Conservation (phyloP, 2,329 filamentous ascomycete genomes). For the Falciphora oryzae region DNA sequence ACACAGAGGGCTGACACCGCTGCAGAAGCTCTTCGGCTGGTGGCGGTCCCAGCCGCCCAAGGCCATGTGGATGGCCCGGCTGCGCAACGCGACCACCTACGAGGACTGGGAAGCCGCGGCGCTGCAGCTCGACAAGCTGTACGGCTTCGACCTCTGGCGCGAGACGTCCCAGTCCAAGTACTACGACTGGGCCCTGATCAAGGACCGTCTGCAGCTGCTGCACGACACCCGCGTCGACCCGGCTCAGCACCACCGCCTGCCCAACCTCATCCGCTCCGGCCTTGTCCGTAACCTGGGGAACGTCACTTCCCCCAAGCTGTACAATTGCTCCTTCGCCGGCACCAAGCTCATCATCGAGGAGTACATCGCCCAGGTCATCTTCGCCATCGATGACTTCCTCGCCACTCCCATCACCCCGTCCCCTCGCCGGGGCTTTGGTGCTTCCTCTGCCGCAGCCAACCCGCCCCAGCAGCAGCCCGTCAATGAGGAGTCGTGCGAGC, state of each 20-base stretch:
- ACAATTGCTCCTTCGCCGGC: constrained; percentile 78
- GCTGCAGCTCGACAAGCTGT: constrained; percentile 71
- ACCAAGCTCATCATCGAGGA: constrained; percentile 89
- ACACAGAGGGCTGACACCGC: background rate
- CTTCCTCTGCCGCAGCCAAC: no score
- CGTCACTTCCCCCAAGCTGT: constrained; percentile 75
- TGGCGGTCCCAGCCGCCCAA: constrained; percentile 7
- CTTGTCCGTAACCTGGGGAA: constrained; percentile 85
- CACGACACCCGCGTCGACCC: constrained; percentile 58
- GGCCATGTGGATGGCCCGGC: constrained; percentile 53
- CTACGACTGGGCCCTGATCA: constrained; percentile 84
- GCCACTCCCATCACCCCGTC: constrained; percentile 47
- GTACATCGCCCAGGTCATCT: constrained; percentile 79
- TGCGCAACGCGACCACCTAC: constrained; percentile 63
- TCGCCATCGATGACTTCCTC: constrained; percentile 72
- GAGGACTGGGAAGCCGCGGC: constrained; percentile 88
- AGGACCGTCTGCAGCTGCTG: constrained; percentile 67
- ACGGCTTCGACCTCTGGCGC: constrained; percentile 67
- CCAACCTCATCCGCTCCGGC: constrained; percentile 74
- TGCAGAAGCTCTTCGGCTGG: constrained; percentile 6
- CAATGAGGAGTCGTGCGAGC: background rate
- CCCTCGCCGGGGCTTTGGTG: background rate
- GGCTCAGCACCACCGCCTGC: constrained; percentile 35
- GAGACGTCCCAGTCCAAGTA: constrained; percentile 51
- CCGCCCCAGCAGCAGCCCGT: background rate